Conservation (phyloP, 176 grass and related monocot species). For the Oryza longistaminata region DNA sequence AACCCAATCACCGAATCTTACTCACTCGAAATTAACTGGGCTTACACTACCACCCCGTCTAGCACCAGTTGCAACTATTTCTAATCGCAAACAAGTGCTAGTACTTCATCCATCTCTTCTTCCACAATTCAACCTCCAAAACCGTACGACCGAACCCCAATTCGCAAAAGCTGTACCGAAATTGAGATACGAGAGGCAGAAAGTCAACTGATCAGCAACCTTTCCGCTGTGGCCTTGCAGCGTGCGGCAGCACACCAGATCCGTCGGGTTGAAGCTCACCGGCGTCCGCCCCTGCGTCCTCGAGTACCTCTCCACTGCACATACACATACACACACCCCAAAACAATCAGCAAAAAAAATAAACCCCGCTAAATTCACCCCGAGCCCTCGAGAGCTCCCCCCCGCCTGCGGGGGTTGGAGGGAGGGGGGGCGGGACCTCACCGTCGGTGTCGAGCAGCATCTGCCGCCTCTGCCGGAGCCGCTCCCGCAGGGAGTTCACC, state of each 20-base stretch:
- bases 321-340: neutral
- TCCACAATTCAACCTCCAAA: neutral
- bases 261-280: conserved; percentile 75
- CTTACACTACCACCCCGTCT: neutral
- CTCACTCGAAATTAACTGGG: neutral
- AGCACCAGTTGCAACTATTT: neutral
- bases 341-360: conserved; percentile 19
- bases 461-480: conserved; percentile 66
- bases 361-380: neutral
- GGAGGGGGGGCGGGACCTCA: conserved; percentile 16
- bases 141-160: neutral
- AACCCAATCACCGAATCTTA: neutral
- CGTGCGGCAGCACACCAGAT: conserved; percentile 98
- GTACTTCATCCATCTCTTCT: neutral
- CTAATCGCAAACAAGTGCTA: neutral
- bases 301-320: conserved; percentile 77
- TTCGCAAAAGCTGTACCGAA: neutral
- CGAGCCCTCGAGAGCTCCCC: neutral
- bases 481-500: conserved; percentile 74
- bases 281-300: conserved; percentile 64
- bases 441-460: conserved; percentile 89
- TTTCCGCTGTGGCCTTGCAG: conserved; percentile 93
- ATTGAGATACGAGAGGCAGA: neutral
- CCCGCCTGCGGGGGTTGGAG: too few species aligned
- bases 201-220: conserved; percentile 53